Conservation (phyloP, 2,329 filamentous ascomycete species). For the Moelleriella libera region DNA sequence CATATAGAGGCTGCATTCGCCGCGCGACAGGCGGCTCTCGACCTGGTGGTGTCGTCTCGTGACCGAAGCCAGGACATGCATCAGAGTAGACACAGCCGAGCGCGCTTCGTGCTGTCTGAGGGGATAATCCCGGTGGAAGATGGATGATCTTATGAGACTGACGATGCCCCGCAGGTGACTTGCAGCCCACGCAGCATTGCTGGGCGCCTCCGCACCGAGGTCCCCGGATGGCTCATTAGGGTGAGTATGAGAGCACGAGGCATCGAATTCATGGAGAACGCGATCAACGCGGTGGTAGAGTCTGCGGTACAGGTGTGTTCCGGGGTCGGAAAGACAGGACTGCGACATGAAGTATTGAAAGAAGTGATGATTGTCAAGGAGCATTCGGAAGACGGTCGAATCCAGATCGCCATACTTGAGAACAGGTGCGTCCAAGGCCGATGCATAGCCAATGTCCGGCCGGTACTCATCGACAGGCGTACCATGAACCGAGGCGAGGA, state of each 20-base stretch:
- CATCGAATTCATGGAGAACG: slow-evolving; percentile 29
- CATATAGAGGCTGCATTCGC: slow-evolving; percentile 31
- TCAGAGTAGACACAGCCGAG: slow-evolving; percentile 31
- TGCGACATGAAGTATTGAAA: slow-evolving; percentile 36
- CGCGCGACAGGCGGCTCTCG: slow-evolving; percentile 18
- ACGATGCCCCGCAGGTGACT: slow-evolving; percentile 29
- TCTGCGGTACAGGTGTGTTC: slow-evolving; percentile 31
- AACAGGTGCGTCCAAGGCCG: slow-evolving; percentile 16
- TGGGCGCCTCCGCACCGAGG: not conserved
- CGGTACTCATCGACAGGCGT: slow-evolving; percentile 26
- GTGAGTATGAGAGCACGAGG: slow-evolving; percentile 15
- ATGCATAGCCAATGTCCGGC: slow-evolving; percentile 27
- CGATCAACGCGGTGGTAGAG: slow-evolving; percentile 31
- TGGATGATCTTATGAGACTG: slow-evolving; percentile 25
- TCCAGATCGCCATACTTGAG: slow-evolving; percentile 32
- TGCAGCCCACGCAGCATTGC: slow-evolving; percentile 34
- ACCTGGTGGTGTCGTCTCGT: slow-evolving; percentile 19
- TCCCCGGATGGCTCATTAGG: not conserved
- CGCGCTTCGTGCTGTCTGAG: slow-evolving; percentile 21
- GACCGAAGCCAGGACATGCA: slow-evolving; percentile 32
- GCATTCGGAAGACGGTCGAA: slow-evolving; percentile 36
- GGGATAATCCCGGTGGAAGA: slow-evolving; percentile 23
- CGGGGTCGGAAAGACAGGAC: slow-evolving; percentile 26
- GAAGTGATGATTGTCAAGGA: slow-evolving; percentile 38
- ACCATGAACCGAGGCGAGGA: slow-evolving; percentile 31